Evolutionary conservation across 495 filamentous ascomycete species (phyloP), one percentile per base, ranked within the genome.

Genomic region (Trichocladium uniseriatum): DNA sequence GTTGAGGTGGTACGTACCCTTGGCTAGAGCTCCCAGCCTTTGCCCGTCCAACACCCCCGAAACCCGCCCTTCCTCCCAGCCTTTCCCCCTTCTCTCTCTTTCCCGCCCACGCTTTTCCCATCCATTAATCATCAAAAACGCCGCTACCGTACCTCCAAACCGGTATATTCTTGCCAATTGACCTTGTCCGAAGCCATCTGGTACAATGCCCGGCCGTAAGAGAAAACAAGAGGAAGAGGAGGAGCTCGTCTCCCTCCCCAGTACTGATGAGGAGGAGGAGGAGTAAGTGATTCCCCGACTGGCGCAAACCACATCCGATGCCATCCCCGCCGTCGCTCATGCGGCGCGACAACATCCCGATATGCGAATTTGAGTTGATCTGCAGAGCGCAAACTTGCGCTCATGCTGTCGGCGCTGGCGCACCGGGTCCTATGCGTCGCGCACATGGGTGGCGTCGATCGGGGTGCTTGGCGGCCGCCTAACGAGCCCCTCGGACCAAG

Each of bases 171-270:
- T 48, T 48, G 40, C 51, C 62, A 62, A 69, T 63, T 43, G 43
- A 43, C 21, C 8, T 9, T 38, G 7, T 18, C 42, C 32, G 5
- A 40, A 60, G 32, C 40, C 53, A 22, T 24, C 49, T 58, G 39
- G 29, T 56, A 57, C 48, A 46, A 76, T 76, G 72, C 60, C 66
- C 44, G 58, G 68, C 52, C 71, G 72, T 46, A 65, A 65, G 55
- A 71, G 71, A 57, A 73, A 72, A 64, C 69, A 71, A 31, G 70
- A 73, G 21, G n/a, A n/a, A n/a, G 69, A 74, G 52, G 72, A 76
- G 45, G 71, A 76, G 68, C 72, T 76, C 37, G 71, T 76, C 55
- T 70, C 72, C 39, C 69, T 76, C 45, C 72, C 72, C 43, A 69
- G 69, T 44, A 71, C 59, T 41, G 69, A 69, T 27, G 72, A 76